A percentile compares a stretch with the other conserved stretches of the same genome.
phyloP scores from a whole-genome alignment of 2,329 filamentous ascomycete genomes.

The Clonostachys rosea region DNA sequence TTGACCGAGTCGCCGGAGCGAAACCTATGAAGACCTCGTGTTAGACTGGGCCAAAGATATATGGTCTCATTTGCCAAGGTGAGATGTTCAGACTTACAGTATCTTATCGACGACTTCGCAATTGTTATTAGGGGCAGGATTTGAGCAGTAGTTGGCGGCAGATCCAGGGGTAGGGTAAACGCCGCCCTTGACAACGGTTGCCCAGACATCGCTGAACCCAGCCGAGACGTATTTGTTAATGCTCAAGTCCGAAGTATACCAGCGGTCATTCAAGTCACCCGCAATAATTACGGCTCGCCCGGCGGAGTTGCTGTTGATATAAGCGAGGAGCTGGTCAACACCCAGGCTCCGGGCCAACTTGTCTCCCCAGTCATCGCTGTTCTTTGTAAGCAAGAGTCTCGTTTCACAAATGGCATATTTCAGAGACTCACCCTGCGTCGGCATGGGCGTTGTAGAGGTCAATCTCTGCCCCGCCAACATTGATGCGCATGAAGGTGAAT shows the following conservation, averaged over 20 bases:
- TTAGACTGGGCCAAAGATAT: not conserved
- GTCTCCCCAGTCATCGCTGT: conserved; percentile 42
- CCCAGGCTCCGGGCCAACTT: conserved; percentile 52
- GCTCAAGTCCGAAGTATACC: conserved; percentile 40
- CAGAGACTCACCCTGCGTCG: conserved; percentile 43
- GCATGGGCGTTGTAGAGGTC: conserved; percentile 65
- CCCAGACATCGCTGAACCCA: conserved; percentile 53
- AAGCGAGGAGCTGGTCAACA: conserved; percentile 51
- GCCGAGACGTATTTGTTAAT: conserved; percentile 45
- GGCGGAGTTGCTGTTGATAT: conserved; percentile 48
- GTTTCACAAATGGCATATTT: not conserved
- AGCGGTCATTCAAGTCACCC: conserved; percentile 63
- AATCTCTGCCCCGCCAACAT: conserved; percentile 48
- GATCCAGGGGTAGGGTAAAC: conserved; percentile 35
- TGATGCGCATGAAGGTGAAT: conserved; percentile 61
- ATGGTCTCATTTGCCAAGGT: not conserved
- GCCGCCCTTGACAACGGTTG: conserved; percentile 46
- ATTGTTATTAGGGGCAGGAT: conserved; percentile 44
- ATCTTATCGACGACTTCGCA: conserved; percentile 68
- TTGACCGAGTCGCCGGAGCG: conserved; percentile 40
- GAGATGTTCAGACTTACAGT: conserved; percentile 24
- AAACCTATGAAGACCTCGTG: conserved; percentile 25
- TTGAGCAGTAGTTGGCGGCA: conserved; percentile 40
- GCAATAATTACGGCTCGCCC: conserved; percentile 60
- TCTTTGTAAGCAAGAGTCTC: not conserved